phyloP scores from a whole-genome alignment of 306 rosid genomes.

The Delonix regia region DNA sequence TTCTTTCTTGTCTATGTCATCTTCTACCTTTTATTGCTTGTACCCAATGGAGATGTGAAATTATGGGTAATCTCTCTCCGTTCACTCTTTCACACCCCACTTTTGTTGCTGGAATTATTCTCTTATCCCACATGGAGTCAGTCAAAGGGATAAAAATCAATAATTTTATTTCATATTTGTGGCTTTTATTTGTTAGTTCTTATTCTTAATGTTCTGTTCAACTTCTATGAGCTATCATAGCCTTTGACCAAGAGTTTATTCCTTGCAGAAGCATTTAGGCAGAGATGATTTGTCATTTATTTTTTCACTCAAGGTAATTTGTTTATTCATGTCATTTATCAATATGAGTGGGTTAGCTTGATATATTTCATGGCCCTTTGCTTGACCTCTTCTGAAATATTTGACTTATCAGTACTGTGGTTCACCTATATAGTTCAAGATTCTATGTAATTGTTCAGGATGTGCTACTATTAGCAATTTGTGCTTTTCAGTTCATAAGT shows the following conservation, averaged over 20 bases:
- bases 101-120: neutral
- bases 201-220: constrained; percentile 16
- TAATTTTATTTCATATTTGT: neutral
- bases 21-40: neutral
- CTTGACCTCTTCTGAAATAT: constrained; percentile 8
- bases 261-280: constrained; percentile 78
- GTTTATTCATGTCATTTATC: constrained; percentile 17
- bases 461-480: constrained; percentile 3
- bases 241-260: constrained; percentile 36
- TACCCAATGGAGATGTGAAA: neutral
- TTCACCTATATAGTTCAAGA: constrained; percentile 15
- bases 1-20: constrained; percentile 14
- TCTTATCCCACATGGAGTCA: neutral
- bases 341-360: constrained; percentile 22
- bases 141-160: neutral
- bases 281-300: constrained; percentile 84
- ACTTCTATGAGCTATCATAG: constrained; percentile 22
- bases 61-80: neutral
- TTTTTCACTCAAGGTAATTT: constrained; percentile 82
- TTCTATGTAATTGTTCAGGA: neutral
- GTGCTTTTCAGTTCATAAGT: constrained; percentile 15
- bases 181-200: neutral
- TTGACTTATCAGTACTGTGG: neutral
- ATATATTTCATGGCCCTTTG: constrained; percentile 7
- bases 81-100: neutral